A percentile compares a stretch with the other conserved stretches of the same genome.
These are phyloP conservation scores for Thermochaetoides thermophila DNA, from an alignment of 495 filamentous ascomycete species.

Conservation along the genomic window DNA sequence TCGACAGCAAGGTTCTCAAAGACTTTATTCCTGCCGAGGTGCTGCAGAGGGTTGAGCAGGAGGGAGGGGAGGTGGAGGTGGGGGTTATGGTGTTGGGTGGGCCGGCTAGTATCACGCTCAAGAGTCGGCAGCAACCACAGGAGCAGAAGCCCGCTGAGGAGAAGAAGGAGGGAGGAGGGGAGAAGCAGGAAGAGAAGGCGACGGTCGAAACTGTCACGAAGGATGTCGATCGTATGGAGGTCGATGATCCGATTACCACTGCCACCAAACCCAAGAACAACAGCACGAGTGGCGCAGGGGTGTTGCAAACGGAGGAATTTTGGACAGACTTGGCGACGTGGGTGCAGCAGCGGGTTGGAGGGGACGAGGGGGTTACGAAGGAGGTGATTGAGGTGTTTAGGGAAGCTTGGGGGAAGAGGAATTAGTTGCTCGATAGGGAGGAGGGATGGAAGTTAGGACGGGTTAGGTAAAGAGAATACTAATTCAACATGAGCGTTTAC, in stretches of 20 bases:
- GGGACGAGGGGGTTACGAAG: conserved; percentile 52
- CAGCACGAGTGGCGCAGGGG: conserved; percentile 28
- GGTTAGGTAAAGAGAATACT: background rate
- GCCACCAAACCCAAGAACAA: conserved; percentile 34
- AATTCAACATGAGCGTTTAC: too few relatives aligned
- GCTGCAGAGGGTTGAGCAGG: conserved; percentile 20
- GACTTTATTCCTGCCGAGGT: conserved; percentile 30
- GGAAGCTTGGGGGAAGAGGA: conserved; percentile 41
- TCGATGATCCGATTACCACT: background rate
- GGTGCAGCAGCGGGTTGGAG: conserved; percentile 59
- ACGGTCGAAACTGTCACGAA: conserved; percentile 17
- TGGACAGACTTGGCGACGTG: conserved; percentile 80
- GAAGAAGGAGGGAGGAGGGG: conserved; percentile 1
- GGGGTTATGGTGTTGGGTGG: conserved; percentile 77
- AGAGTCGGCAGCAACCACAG: background rate
- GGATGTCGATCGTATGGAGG: conserved; percentile 3
- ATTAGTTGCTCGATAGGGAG: too few relatives aligned
- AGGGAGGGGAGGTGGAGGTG: conserved; percentile 42
- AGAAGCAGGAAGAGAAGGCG: conserved; percentile 1
- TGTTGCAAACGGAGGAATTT: conserved; percentile 59
- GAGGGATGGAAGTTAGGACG: background rate
- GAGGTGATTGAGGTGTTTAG: conserved; percentile 52
- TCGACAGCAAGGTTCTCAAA: conserved; percentile 49
- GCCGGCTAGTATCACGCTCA: conserved; percentile 14
- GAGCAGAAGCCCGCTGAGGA: background rate